Evolutionary conservation across 2,329 filamentous ascomycete genomes (phyloP), one percentile per base, ranked within the genome.

Genomic region (Exophiala bonariae): DNA sequence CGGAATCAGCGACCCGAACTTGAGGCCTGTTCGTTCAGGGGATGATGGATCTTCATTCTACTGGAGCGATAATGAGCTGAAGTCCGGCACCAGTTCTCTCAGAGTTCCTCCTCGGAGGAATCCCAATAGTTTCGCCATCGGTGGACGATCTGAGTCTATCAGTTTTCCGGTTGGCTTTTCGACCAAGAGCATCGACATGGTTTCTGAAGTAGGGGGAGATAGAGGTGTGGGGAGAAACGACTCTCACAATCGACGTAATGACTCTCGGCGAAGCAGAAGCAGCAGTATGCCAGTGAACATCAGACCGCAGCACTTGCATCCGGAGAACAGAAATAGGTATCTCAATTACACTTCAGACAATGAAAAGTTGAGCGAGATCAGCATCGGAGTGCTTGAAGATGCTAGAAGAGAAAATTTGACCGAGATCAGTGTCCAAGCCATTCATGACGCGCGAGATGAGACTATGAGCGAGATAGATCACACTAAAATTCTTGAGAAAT

Each of bases 71-170:
- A 43, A 35, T 16, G 49, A 50, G n/a, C 14, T 41, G 9, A 31
- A 19, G 9, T 17, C 22, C 10, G 17, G 28, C 22, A 34, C 32
- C 13, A 8, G 32, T 8, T 14, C 20, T 9, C 41, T 16, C n/a
- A 9, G 20, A n/a, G 6, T 33, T 7, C 11, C 14, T 6, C 26
- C 19, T 5, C 46, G 39, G 26, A 34, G 44, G 13, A 58, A 56
- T 36, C 45, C 50, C 10, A 49, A 59, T 34, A 59, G 56, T 36
- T 37, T 59, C 10, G 56, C 56, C 19, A 41, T 59, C n/a, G 56
- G 47, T 22, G 56, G 56, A 18, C 53, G 54, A 41, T 53, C 54
- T 26, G 52, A 49, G 14, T 51, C 52, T 9, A 41, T 54, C 20
- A 51, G 45, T 23, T 19, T 54, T 9, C 52, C 48, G 34, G 36